These are phyloP conservation scores for Aspergillus ochraceoroseus DNA, from an alignment of 2,329 filamentous ascomycete genomes.

Conservation along the genomic window DNA sequence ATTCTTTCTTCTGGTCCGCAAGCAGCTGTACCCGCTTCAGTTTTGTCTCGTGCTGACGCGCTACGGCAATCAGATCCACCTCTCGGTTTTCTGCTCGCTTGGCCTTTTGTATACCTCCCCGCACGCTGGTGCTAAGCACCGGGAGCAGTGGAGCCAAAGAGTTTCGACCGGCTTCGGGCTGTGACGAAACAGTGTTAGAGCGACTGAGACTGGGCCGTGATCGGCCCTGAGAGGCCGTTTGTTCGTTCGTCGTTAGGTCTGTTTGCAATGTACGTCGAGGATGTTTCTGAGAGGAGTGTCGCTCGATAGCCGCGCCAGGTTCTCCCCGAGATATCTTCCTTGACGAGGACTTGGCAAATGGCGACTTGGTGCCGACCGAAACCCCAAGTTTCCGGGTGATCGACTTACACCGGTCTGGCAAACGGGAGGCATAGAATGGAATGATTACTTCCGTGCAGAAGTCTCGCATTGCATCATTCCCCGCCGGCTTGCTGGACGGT, in stretches of 20 bases:
- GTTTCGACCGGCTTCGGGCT: slow-evolving; percentile 40
- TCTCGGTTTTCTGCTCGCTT: slow-evolving; percentile 47
- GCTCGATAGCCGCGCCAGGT: slow-evolving; percentile 31
- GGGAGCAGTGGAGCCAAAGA: slow-evolving; percentile 41
- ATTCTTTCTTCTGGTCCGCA: slow-evolving; percentile 46
- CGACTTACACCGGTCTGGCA: slow-evolving; percentile 46
- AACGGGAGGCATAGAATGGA: slow-evolving; percentile 47
- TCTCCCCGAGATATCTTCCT: slow-evolving; percentile 30
- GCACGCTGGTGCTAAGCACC: slow-evolving; percentile 33
- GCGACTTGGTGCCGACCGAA: slow-evolving; percentile 34
- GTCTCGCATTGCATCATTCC: slow-evolving; percentile 45
- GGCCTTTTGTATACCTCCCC: slow-evolving; percentile 44
- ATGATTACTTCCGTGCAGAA: slow-evolving; percentile 50
- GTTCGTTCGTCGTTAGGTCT: slow-evolving; percentile 46
- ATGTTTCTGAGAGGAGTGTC: slow-evolving; percentile 25
- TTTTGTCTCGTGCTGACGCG: slow-evolving; percentile 45
- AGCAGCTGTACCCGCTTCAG: slow-evolving; percentile 44
- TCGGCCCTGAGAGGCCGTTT: slow-evolving; percentile 30
- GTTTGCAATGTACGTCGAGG: slow-evolving; percentile 43
- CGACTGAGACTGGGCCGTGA: slow-evolving; percentile 38
- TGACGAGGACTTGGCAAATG: slow-evolving; percentile 30
- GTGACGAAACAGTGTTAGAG: slow-evolving; percentile 41
- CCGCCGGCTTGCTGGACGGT: slow-evolving; percentile 33
- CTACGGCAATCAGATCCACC: slow-evolving; percentile 45
- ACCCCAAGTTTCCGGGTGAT: slow-evolving; percentile 48